phyloP scores from a whole-genome alignment of 2,329 filamentous ascomycete genomes.

The Tolypocladium amazonense region DNA sequence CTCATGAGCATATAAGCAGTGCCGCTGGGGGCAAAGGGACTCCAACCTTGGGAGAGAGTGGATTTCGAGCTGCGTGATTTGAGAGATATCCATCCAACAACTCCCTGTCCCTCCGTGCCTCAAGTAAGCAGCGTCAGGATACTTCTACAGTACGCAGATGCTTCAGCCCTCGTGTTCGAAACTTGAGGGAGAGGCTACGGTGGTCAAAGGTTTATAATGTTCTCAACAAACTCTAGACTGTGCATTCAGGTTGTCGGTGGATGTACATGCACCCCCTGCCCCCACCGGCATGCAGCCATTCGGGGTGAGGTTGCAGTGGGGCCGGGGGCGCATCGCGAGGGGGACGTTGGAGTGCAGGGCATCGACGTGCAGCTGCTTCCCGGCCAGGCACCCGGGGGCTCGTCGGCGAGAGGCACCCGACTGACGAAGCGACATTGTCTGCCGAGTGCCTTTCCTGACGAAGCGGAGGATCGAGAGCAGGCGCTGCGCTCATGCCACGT shows the following conservation, averaged over 20 bases:
- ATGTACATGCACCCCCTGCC: not conserved
- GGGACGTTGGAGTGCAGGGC: not conserved
- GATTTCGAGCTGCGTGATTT: not conserved
- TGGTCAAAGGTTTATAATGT: not conserved
- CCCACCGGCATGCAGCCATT: not conserved
- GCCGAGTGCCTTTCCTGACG: not conserved
- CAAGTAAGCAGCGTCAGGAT: not conserved
- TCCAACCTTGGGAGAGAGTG: not conserved
- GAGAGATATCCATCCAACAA: not conserved
- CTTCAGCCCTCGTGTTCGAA: not conserved
- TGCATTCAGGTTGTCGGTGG: not conserved
- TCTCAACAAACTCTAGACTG: not conserved
- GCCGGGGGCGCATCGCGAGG: not conserved
- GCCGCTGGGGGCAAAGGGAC: not conserved
- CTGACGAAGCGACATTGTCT: not conserved
- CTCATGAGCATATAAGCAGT: not conserved
- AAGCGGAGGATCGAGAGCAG: not conserved
- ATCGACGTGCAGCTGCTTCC: not conserved
- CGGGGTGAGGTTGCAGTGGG: not conserved
- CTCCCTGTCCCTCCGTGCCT: not conserved
- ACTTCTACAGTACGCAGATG: not conserved
- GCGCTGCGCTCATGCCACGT: not conserved
- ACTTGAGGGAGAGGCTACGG: not conserved
- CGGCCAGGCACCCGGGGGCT: not conserved
- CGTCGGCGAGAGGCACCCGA: not conserved